Percentiles rank a stretch among this genome's conserved stretches.
Evolutionary conservation across 169 alveolate genomes (phyloP).

Genomic region (Plasmodium cynomolgi): DNA sequence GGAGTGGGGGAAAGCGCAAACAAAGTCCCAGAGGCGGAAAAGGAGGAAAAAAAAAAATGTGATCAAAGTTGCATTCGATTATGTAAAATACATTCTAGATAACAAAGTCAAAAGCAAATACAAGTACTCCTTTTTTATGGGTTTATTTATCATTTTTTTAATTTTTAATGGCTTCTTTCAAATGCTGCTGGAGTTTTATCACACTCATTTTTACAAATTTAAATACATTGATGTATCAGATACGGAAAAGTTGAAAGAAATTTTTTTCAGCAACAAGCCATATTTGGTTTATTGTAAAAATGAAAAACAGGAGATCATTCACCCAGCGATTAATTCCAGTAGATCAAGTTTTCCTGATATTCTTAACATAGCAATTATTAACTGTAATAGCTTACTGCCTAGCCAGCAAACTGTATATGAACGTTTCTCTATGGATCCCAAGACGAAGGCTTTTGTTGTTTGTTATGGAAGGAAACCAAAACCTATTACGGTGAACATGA

Average conservation of each 20-base stretch:
- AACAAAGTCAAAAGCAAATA: slow-evolving; percentile 6
- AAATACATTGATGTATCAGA: slow-evolving; percentile 40
- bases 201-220: slow-evolving; percentile 55
- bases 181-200: slow-evolving; percentile 6
- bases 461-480: slow-evolving; percentile 71
- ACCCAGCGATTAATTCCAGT: slow-evolving; percentile 46
- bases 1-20: neutral
- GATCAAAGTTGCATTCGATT: neutral
- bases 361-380: slow-evolving; percentile 58
- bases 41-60: neutral
- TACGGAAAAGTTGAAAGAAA: slow-evolving; percentile 55
- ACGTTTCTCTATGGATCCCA: slow-evolving; percentile 30
- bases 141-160: slow-evolving; percentile 58
- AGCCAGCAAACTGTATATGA: slow-evolving; percentile 60
- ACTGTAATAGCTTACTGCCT: slow-evolving; percentile 58
- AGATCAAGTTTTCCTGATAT: slow-evolving; percentile 28
- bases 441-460: slow-evolving; percentile 33
- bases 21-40: neutral
- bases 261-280: slow-evolving; percentile 63
- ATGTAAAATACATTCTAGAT: neutral
- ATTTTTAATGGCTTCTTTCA: slow-evolving; percentile 55
- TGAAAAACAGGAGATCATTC: slow-evolving; percentile 34
- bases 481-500: slow-evolving; percentile 15
- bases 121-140: slow-evolving; percentile 65
- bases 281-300: slow-evolving; percentile 71